phyloP scores from a whole-genome alignment of 345 rosid species.

The Lepidium didymum region DNA sequence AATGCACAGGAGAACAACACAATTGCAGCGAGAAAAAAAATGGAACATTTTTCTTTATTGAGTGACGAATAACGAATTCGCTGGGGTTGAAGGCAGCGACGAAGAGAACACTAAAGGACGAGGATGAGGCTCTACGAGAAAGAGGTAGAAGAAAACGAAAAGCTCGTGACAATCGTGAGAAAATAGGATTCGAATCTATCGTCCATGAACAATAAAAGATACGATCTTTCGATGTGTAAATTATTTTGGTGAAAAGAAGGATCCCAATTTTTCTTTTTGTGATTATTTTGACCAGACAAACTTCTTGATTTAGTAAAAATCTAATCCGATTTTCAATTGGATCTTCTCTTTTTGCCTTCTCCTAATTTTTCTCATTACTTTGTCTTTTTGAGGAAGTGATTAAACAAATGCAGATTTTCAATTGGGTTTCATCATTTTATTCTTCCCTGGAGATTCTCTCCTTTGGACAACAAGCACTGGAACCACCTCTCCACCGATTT shows the following conservation, averaged over 20 bases:
- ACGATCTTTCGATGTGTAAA: background rate
- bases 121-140: background rate
- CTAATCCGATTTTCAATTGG: background rate
- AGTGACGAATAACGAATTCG: background rate
- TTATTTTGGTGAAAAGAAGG: background rate
- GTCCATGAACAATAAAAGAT: background rate
- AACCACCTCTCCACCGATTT: conserved; percentile 16
- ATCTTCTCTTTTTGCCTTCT: background rate
- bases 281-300: conserved; percentile 5
- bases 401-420: too few relatives aligned
- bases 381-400: too few relatives aligned
- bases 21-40: background rate
- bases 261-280: background rate
- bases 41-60: background rate
- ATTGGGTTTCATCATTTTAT: too few relatives aligned
- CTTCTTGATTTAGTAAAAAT: conserved; percentile 8
- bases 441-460: conserved; percentile 18
- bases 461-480: conserved; percentile 22
- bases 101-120: background rate
- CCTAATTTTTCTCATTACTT: background rate
- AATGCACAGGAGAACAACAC: background rate
- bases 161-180: conserved; percentile 11
- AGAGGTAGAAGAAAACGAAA: conserved; percentile 13
- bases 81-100: background rate
- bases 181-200: conserved; percentile 14